These are phyloP conservation scores for Xylogone sp. DNA, from an alignment of 2,329 filamentous ascomycete species.

Conservation along the genomic window DNA sequence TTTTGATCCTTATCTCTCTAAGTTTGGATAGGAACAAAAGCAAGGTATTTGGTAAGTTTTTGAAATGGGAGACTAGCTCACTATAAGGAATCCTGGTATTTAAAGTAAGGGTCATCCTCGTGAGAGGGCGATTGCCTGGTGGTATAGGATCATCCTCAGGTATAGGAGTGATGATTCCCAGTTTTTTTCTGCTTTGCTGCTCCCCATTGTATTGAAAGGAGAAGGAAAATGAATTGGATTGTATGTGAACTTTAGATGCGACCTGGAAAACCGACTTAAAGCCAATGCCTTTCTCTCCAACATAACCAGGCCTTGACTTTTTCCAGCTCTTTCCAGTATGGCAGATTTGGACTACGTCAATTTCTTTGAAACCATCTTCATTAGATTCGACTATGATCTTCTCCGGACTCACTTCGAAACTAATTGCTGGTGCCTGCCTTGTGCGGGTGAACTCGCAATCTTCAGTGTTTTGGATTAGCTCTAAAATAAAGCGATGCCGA, in stretches of 20 bases:
- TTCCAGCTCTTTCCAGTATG: constrained; percentile 42
- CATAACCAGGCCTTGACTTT: constrained; percentile 18
- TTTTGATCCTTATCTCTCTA: constrained; percentile 4
- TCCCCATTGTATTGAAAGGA: constrained; percentile 6
- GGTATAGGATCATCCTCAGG: constrained; percentile 5
- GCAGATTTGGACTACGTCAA: constrained; percentile 43
- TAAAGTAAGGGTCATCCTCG: constrained; percentile 9
- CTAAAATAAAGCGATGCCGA: not conserved
- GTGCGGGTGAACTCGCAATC: not conserved
- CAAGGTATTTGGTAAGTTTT: constrained; percentile 3
- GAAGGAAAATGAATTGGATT: constrained; percentile 7
- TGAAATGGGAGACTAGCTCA: constrained; percentile 2
- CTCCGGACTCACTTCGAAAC: not conserved
- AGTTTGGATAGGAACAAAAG: constrained; percentile 9
- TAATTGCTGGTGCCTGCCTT: not conserved
- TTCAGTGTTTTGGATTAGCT: not conserved
- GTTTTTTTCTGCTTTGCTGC: constrained; percentile 1
- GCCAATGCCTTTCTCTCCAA: constrained; percentile 33
- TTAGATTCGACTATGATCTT: constrained; percentile 24
- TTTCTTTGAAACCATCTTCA: constrained; percentile 39
- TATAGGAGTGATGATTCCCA: constrained; percentile 10
- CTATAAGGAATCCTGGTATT: not conserved
- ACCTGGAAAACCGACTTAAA: constrained; percentile 34
- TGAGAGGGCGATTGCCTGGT: constrained; percentile 2
- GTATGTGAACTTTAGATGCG: constrained; percentile 30